phyloP scores from a whole-genome alignment of 2,329 filamentous ascomycete species.

The Emericellopsis cladophorae region DNA sequence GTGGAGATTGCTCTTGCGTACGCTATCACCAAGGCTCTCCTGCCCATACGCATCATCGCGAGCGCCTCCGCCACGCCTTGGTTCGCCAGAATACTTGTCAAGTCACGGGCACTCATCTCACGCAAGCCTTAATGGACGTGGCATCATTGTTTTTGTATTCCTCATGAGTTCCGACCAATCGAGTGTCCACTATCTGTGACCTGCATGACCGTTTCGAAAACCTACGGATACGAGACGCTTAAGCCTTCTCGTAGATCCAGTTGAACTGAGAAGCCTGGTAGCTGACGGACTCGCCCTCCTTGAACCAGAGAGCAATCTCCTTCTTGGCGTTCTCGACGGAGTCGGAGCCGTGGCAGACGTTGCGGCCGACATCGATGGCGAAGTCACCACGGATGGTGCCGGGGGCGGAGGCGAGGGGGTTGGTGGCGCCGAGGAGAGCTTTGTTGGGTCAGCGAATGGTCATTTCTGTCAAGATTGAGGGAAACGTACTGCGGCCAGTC shows the following conservation, averaged over 20 bases:
- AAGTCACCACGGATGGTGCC: slow-evolving; percentile 97
- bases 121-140: slow-evolving; percentile 1
- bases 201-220: neutral
- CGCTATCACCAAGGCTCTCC: slow-evolving; percentile 72
- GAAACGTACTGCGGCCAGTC: slow-evolving; percentile 73
- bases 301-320: slow-evolving; percentile 99
- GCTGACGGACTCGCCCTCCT: slow-evolving; percentile 67
- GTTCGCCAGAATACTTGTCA: slow-evolving; percentile 62
- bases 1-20: slow-evolving; percentile 77
- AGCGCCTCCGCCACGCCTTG: slow-evolving; percentile 88
- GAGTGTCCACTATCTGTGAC: neutral
- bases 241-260: slow-evolving; percentile 95
- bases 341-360: slow-evolving; percentile 99
- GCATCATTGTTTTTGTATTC: neutral
- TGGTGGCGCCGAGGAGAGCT: slow-evolving; percentile 96
- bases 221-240: slow-evolving; percentile 11
- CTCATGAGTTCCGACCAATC: neutral
- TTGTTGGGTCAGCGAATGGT: neutral
- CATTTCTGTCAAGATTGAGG: neutral
- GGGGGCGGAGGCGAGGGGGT: slow-evolving; percentile 86
- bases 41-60: slow-evolving; percentile 62
- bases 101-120: slow-evolving; percentile 5
- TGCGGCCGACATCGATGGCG: slow-evolving; percentile 74
- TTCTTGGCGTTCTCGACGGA: slow-evolving; percentile 98
- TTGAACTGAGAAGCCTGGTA: slow-evolving; percentile 77